Evolutionary conservation across 2,329 filamentous ascomycete species (phyloP), one percentile per base, ranked within the genome.

Genomic region (Aureobasidium namibiae): DNA sequence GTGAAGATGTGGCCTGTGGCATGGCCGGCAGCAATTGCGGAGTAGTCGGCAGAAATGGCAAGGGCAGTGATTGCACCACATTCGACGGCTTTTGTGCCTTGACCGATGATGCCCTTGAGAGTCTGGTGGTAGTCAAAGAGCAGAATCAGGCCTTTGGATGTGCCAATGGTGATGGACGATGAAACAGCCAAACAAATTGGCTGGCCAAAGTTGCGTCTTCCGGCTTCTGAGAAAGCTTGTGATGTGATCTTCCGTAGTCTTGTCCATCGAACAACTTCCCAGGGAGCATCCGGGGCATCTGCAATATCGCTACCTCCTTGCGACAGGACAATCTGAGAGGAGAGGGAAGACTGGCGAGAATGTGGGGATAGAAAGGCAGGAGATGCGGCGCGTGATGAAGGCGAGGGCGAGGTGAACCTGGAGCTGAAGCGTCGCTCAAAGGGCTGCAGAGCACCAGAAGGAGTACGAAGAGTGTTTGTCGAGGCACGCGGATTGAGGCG

Each of bases 101-200:
- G 88, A 2, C 94, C 94, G 63, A 99, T 90, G 60, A 97, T 95
- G 67, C 89, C 87, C 74, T 95, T 96, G 60, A 97, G 77, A 65
- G 89, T 94, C 74, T 99, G 94, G 71, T 95, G 90, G 73, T 96
- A 97, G 76, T 99, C 95, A 76, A 99, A 99, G 61, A 97, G 85
- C 69, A 99, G 78, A 60, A 97, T 88, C 72, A 96, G 86, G 57
- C 95, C 94, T 73, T 96, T 97, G 3, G 90, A 89, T 0, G 95
- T 99, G 26, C 94, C 94, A 56, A 99, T 75, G 14, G 92, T 89
- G 66, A 99, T 95, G 9, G 86, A 85, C 2, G 92, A 89, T 63
- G 92, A 92, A 49, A 96, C 88, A 41, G 87, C 86, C 67, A 97
- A 81, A 75, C 91, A 96, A 0, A 92, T 96, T 24, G 92, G 91